Base-by-base conservation (phyloP, 2,329 filamentous ascomycete species). In the Mollisia scopiformis region DNA sequence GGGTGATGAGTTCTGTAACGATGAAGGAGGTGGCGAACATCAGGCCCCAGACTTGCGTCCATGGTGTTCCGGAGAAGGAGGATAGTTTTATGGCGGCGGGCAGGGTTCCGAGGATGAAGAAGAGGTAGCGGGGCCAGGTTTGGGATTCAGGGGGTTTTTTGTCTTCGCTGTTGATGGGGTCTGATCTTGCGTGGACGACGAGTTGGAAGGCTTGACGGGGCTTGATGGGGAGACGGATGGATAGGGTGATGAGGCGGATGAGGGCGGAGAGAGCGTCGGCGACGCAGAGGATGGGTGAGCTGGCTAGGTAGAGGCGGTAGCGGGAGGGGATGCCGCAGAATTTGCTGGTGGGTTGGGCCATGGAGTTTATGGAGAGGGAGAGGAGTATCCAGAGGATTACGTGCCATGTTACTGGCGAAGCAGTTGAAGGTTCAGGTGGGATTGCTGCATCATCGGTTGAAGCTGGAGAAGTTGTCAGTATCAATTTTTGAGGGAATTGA, bases 351-450 rank as follows among this genome's bases (percentile, higher is more conserved):
- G 65, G 62, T 41, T 67, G 62, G 14, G 64, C 58, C 62, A 70
- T 70, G 28, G 64, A 57, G 39, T 65, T 68, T 10, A 67, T 52
- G 10, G 61, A 64, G 3, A 69, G 54, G 16, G 57, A 55, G 1
- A 66, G 13, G 0, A 70, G 49, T 2, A 58, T 35, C 66, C 64
- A 70, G 37, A 66, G 47, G 14, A 61, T 55, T n/a, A 59, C 52
- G 30, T 68, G 62, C 66, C 66, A 67, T 55, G 59, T 51, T 16
- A 62, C 58, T 23, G 55, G 55, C 13, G 57, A 63, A 6, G 39
- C 2, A 78, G 28, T 28, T 11, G 43, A 6, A 14, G 25, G 23
- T 14, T 16, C 21, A 25, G 43, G 23, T 6, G 21, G 16, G 23
- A 23, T 23, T 47, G 23, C 3, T 21, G 13, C 10, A 23, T 47